Percentiles rank a stretch among this genome's conserved stretches.
Conservation (phyloP, 805 yeast species). For the Cyberlindnera galapagoensis region DNA sequence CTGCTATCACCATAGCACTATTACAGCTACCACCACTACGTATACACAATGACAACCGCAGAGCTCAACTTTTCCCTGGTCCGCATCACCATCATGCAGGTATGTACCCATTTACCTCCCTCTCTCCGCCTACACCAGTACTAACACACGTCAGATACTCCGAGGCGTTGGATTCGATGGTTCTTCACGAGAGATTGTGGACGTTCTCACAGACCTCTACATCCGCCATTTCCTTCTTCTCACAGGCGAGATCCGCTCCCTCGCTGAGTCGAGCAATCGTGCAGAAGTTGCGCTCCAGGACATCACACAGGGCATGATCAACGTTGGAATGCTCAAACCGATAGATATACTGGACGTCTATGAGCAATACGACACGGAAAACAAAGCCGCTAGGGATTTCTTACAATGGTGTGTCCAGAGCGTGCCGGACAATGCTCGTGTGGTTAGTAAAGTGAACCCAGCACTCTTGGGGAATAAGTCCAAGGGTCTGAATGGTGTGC, state of each 20-base stretch:
- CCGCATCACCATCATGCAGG: conserved; percentile 45
- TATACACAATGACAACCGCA: conserved; percentile 23
- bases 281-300: conserved; percentile 55
- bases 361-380: conserved; percentile 40
- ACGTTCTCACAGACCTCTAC: conserved; percentile 71
- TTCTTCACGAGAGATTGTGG: conserved; percentile 64
- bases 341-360: conserved; percentile 45
- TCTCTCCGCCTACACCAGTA: not conserved
- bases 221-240: conserved; percentile 55
- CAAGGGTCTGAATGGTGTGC: no score
- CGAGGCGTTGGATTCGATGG: conserved; percentile 81
- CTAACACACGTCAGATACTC: conserved; percentile 35
- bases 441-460: conserved; percentile 28
- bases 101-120: conserved; percentile 13
- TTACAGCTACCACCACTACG: no score
- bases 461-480: conserved; percentile 17
- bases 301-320: conserved; percentile 61
- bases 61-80: conserved; percentile 42
- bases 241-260: conserved; percentile 39
- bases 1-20: no score
- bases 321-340: conserved; percentile 58
- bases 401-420: conserved; percentile 51
- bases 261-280: conserved; percentile 42
- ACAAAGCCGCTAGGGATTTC: conserved; percentile 43
- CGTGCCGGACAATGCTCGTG: conserved; percentile 37